Base-by-base conservation (phyloP, 2,329 filamentous ascomycete genomes). In the Hymenotorrendiella dingleyae region DNA sequence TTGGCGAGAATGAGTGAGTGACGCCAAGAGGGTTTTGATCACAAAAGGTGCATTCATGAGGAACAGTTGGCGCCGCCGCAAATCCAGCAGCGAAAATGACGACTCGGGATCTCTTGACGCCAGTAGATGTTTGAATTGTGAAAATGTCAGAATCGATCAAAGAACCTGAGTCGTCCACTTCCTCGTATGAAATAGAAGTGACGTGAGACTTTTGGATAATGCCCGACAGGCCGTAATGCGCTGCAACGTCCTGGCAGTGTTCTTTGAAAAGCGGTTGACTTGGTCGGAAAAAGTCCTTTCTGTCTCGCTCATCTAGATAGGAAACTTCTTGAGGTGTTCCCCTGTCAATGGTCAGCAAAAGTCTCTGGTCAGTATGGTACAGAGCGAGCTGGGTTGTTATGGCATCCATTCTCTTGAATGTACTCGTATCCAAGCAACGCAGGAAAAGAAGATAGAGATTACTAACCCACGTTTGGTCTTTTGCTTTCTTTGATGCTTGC, bases 401-500 rank as follows among this genome's bases (percentile, higher is more conserved):
- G n/a, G n/a, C n/a, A n/a, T n/a, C n/a, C n/a, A n/a, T n/a, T n/a
- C n/a, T n/a, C n/a, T n/a, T n/a, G n/a, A n/a, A n/a, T n/a, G n/a
- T n/a, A n/a, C n/a, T n/a, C n/a, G n/a, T n/a, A n/a, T 47, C 16
- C 32, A 14, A 24, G 6, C 17, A 16, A 37, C 24, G 33, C n/a
- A 29, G 4, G 4, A 6, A 14, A 10, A 6, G 20, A 20, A 20
- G 3, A 21, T 19, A 28, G 28, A 20, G 33, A 54, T n/a, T 63
- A 64, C 48, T 71, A 70, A 69, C 70, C 58, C 66, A 66, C 40
- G 59, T 52, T 54, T 64, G 46, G 64, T 54, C 49, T 63, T 65
- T 61, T 79, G 77, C 69, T 87, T 88, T 67, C 82, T 83, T 45
- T 77, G 74, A 61, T 91, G 84, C 65, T 91, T 91, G 66, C 84